These are phyloP conservation scores for Solanum hybrid DNA, from an alignment of 305 asterid species.

Conservation along the genomic window DNA sequence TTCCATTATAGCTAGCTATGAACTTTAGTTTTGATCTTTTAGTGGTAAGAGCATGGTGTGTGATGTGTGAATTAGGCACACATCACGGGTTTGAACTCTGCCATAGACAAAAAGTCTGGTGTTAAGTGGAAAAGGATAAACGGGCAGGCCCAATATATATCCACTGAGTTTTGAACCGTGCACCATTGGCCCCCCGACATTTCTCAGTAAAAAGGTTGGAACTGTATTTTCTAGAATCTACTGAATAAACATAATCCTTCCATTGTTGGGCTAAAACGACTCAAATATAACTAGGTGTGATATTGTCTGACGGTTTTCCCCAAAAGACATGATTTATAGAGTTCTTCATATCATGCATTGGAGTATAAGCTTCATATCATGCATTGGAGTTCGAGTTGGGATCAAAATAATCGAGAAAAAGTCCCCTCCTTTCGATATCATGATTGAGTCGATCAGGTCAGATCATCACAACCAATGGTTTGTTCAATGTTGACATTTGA, in stretches of 20 bases:
- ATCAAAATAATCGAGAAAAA: not conserved
- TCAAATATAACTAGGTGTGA: not conserved
- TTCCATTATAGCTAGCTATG: not conserved
- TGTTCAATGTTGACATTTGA: not conserved
- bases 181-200: not conserved
- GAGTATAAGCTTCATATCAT: not conserved
- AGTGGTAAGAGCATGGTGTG: not conserved
- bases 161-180: not conserved
- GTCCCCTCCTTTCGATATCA: not conserved
- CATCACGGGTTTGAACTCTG: too few species aligned
- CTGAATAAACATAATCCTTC: not conserved
- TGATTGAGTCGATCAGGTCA: not conserved
- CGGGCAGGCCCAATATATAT: not conserved
- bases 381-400: not conserved
- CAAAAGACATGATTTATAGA: not conserved
- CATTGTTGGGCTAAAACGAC: not conserved
- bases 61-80: too few species aligned
- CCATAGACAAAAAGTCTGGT: not conserved
- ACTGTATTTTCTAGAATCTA: not conserved
- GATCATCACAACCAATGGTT: not conserved
- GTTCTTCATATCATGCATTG: not conserved
- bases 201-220: not conserved
- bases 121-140: not conserved
- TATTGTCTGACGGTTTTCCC: not conserved
- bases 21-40: not conserved